Conservation (phyloP, 2,329 filamentous ascomycete species). For the Aspergillus sp. region DNA sequence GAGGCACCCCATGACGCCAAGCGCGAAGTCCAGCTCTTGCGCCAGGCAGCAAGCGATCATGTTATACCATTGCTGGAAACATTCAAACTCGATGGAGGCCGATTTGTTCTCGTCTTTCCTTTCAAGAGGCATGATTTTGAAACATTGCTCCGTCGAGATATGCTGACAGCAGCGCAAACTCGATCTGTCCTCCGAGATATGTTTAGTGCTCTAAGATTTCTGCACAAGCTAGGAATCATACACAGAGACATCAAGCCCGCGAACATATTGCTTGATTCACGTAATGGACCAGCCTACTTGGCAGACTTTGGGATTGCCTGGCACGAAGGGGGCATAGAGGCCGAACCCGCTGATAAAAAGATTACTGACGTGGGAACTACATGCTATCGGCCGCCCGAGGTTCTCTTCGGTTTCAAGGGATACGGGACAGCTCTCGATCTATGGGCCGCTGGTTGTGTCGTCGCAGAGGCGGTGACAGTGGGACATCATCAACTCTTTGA, state of each 20-base stretch:
- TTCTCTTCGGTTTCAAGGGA: constrained; percentile 78
- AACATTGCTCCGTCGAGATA: constrained; percentile 62
- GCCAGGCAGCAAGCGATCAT: constrained; percentile 59
- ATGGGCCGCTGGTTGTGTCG: constrained; percentile 84
- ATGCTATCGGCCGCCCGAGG: constrained; percentile 85
- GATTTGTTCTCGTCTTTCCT: constrained; percentile 81
- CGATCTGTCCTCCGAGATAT: constrained; percentile 66
- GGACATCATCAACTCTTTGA: constrained; percentile 73
- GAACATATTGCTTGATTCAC: constrained; percentile 74
- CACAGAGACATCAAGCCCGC: constrained; percentile 95
- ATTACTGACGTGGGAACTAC: constrained; percentile 94
- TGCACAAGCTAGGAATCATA: constrained; percentile 78
- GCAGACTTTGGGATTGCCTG: constrained; percentile 94
- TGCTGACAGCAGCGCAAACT: constrained; percentile 45
- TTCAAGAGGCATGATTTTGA: constrained; percentile 77
- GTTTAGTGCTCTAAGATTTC: constrained; percentile 69
- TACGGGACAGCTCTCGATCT: constrained; percentile 80
- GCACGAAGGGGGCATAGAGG: constrained; percentile 62
- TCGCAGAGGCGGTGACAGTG: constrained; percentile 71
- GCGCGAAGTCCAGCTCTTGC: constrained; percentile 78
- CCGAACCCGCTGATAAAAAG: constrained; percentile 71
- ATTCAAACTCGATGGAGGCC: constrained; percentile 70
- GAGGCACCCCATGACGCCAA: constrained; percentile 80
- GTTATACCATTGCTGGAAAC: constrained; percentile 73
- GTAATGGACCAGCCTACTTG: constrained; percentile 73